These are phyloP conservation scores for Solanum pimpinellifolium DNA, from an alignment of 257 asterid species.

Conservation along the genomic window DNA sequence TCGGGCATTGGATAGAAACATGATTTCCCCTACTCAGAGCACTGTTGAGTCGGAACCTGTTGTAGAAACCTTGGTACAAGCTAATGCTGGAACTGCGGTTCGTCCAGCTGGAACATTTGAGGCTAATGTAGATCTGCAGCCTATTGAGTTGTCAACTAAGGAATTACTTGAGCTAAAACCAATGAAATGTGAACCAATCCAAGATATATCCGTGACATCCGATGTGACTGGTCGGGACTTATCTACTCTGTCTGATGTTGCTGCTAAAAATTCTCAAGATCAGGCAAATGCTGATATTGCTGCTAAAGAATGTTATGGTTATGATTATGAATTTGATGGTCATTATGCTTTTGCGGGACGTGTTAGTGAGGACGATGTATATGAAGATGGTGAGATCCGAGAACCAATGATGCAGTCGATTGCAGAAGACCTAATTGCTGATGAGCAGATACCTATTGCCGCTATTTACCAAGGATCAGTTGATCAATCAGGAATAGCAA, in stretches of 20 bases:
- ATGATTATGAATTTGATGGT: slow-evolving; percentile 46
- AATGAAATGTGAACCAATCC: slow-evolving; percentile 36
- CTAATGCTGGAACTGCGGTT: slow-evolving; percentile 25
- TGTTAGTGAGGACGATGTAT: slow-evolving; percentile 52
- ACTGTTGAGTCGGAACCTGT: slow-evolving; percentile 53
- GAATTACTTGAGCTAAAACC: slow-evolving; percentile 25
- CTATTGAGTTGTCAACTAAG: slow-evolving; percentile 9
- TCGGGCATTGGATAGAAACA: slow-evolving; percentile 7
- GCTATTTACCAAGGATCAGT: slow-evolving; percentile 9
- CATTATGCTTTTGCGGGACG: slow-evolving; percentile 15
- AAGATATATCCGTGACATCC: slow-evolving; percentile 7
- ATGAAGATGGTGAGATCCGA: slow-evolving; percentile 85
- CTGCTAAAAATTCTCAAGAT: not conserved
- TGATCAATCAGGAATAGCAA: slow-evolving; percentile 16
- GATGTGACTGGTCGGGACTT: slow-evolving; percentile 15
- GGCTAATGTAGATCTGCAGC: slow-evolving; percentile 11
- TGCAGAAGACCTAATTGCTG: slow-evolving; percentile 7
- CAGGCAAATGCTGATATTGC: not conserved
- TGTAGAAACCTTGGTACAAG: slow-evolving; percentile 28
- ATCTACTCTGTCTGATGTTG: slow-evolving; percentile 27
- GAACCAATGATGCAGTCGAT: slow-evolving; percentile 25
- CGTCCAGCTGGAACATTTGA: slow-evolving; percentile 18
- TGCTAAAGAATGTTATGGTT: slow-evolving; percentile 23
- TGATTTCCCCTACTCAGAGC: slow-evolving; percentile 8
- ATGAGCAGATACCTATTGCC: too few relatives aligned